Evolutionary conservation across 1,284 basidiomycete species (phyloP), one percentile per base, ranked within the genome.

Genomic region (Austroboletus sp.): DNA sequence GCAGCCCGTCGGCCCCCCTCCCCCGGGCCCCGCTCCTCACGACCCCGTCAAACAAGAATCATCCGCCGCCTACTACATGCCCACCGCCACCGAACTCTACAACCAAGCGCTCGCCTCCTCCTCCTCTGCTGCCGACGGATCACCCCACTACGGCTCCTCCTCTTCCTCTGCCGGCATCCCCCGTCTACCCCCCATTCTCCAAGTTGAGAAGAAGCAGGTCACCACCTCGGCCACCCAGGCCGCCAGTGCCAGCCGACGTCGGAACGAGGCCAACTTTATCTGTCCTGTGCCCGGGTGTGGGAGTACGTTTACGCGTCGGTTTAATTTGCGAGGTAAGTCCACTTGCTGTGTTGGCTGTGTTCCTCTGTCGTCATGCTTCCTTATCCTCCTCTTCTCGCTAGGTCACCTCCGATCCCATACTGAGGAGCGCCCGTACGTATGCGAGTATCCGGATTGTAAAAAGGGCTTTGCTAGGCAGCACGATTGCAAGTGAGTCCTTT

Each of bases 341-440:
- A 23, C 36, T 32, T 19, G 19, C 12, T 26, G 17, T 11, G 21
- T 26, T 15, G 40, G 17, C 60, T 21, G 60, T 42, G 7, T 33
- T 6, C 5, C 9, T 35, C 3, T 16, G 15, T 33, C 1, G 1
- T 44, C 27, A 9, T 11, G 12, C 12, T 9, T 27, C 27, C n/a
- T 5, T 21, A 4, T 21, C 21, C 27, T 7, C 11, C 13, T 29
- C 27, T 29, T 15, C 4, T 8, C 10, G 8, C 13, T 23, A 82
- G 93, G 94, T 42, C 94, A 97, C 70, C 67, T 97, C 55, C 81
- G 93, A 57, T 95, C 92, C n/a, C 93, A 97, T 66, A 95, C 92
- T 21, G 92, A 95, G 65, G 91, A 96, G 67, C 75, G 91, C 48
- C 93, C 93, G 29, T 97, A 91, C 68, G 80, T 91, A 52, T 97